These are phyloP conservation scores for Chloranthus sessilifolius DNA, from an alignment of 164 flowering plant species.

Conservation along the genomic window DNA sequence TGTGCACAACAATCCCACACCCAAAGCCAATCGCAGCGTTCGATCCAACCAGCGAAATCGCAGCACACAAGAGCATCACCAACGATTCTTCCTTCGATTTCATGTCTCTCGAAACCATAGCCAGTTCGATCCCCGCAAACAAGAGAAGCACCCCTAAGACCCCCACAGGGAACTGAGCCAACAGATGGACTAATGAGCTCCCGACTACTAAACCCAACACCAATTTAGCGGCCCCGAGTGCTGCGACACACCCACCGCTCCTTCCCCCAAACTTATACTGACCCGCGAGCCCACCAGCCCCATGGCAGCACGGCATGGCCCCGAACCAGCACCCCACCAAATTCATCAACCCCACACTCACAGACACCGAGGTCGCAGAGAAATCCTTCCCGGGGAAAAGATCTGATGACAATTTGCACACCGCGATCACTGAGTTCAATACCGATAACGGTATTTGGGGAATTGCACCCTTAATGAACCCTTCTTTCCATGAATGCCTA, in stretches of 20 bases:
- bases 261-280: conserved; percentile 89
- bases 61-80: conserved; percentile 60
- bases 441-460: conserved; percentile 70
- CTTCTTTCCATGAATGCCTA: conserved; percentile 57
- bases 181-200: conserved; percentile 46
- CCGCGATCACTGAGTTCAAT: conserved; percentile 69
- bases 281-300: conserved; percentile 85
- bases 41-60: conserved; percentile 63
- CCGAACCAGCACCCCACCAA: conserved; percentile 80
- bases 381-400: conserved; percentile 59
- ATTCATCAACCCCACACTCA: conserved; percentile 71
- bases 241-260: conserved; percentile 75
- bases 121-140: conserved; percentile 82
- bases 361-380: conserved; percentile 50
- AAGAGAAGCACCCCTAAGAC: conserved; percentile 73
- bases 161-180: conserved; percentile 70
- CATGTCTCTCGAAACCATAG: conserved; percentile 79
- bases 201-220: conserved; percentile 65
- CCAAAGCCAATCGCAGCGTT: conserved; percentile 72
- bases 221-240: conserved; percentile 61
- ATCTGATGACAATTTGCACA: conserved; percentile 56
- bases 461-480: conserved; percentile 66
- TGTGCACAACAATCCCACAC: conserved; percentile 44
- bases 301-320: conserved; percentile 84
- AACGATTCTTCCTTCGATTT: conserved; percentile 41